A percentile compares a stretch with the other conserved stretches of the same genome.
Evolutionary conservation across 192 early-diverging fungal species (phyloP).

Genomic region (Entomortierella beljakovae): DNA sequence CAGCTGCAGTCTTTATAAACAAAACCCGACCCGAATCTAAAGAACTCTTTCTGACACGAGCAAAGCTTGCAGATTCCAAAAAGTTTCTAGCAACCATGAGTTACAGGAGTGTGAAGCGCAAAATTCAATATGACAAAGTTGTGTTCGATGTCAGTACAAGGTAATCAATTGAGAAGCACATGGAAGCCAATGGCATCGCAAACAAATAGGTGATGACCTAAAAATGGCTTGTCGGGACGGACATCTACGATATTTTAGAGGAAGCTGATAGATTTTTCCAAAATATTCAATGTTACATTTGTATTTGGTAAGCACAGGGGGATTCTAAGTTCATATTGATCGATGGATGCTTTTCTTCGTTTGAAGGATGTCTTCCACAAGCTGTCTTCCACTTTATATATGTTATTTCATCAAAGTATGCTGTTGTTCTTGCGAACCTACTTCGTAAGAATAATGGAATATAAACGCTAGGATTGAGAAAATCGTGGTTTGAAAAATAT

Average conservation of each 20-base stretch:
- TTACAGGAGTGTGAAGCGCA: slow-evolving; percentile 33
- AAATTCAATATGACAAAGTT: slow-evolving; percentile 22
- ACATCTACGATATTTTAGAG: slow-evolving; percentile 9
- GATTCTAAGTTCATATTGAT: slow-evolving; percentile 48
- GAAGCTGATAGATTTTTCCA: slow-evolving; percentile 17
- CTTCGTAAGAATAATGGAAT: not conserved
- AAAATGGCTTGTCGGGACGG: slow-evolving; percentile 41
- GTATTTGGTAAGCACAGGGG: slow-evolving; percentile 48
- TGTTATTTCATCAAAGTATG: slow-evolving; percentile 48
- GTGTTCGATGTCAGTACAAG: slow-evolving; percentile 7
- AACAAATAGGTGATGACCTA: slow-evolving; percentile 51
- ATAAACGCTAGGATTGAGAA: not conserved
- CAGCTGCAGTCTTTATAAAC: slow-evolving; percentile 16
- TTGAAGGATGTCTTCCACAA: slow-evolving; percentile 13
- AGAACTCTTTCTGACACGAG: slow-evolving; percentile 16
- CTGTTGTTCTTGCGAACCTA: slow-evolving; percentile 35
- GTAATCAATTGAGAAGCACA: slow-evolving; percentile 11
- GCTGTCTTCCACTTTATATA: slow-evolving; percentile 42
- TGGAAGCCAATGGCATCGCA: slow-evolving; percentile 19
- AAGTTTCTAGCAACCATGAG: slow-evolving; percentile 45
- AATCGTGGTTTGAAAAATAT: slow-evolving; percentile 12
- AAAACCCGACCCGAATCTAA: slow-evolving; percentile 8
- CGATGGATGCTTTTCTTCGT: slow-evolving; percentile 40
- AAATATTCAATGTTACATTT: slow-evolving; percentile 13
- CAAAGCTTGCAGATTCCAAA: slow-evolving; percentile 17